Evolutionary conservation across 202 grass and related monocot genomes (phyloP).

Genomic region (Setaria italica): DNA sequence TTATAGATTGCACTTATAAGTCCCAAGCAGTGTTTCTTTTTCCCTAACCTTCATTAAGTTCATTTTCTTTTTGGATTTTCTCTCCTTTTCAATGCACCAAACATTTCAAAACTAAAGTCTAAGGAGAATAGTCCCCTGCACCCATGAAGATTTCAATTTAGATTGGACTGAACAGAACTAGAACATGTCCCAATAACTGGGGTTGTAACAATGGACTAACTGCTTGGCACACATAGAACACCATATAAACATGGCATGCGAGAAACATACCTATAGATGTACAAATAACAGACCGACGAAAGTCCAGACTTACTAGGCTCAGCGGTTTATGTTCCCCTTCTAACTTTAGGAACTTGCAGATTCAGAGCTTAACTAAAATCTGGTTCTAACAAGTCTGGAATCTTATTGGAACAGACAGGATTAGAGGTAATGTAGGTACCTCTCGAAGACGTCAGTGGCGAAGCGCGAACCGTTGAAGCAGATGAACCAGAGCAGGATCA

Average conservation of each 20-base stretch:
- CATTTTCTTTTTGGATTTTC: not conserved
- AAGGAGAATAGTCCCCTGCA: not conserved
- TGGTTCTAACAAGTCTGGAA: not conserved
- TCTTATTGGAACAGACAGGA: not conserved
- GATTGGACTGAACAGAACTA: not conserved
- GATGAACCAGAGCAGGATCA: conserved; percentile 77
- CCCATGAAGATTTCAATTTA: not conserved
- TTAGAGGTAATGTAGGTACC: conserved; percentile 36
- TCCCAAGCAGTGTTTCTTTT: not conserved
- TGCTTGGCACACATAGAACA: not conserved
- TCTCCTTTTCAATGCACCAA: not conserved
- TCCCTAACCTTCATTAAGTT: not conserved
- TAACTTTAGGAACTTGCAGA: not conserved
- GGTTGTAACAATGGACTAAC: not conserved
- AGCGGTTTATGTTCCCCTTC: not conserved
- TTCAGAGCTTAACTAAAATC: not conserved
- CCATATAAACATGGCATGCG: not conserved
- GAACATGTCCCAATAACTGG: conserved; percentile 4
- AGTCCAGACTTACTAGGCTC: not conserved
- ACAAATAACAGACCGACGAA: not conserved
- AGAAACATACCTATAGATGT: not conserved
- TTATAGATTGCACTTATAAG: not conserved
- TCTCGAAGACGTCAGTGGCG: conserved; percentile 57
- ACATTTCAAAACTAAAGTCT: not conserved
- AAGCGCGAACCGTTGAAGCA: conserved; percentile 67